Evolutionary conservation across 2,329 filamentous ascomycete genomes (phyloP).

Genomic region (Cytospora chrysosperma): DNA sequence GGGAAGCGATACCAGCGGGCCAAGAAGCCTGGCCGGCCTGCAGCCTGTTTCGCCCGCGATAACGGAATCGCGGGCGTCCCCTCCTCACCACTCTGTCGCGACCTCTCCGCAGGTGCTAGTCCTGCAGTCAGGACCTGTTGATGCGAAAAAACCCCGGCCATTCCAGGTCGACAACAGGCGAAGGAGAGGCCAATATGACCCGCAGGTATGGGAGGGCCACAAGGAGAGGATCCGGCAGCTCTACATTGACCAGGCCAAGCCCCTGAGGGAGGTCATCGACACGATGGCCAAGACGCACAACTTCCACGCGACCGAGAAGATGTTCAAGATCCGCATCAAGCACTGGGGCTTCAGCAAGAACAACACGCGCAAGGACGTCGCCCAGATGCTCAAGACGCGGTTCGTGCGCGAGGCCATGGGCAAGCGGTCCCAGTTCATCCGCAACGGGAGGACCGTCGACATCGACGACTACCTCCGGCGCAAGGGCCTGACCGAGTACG

Average conservation of each 20-base stretch:
- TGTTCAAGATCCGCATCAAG: background rate
- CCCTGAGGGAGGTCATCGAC: background rate
- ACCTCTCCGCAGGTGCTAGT: background rate
- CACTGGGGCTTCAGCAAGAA: background rate
- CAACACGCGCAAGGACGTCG: background rate
- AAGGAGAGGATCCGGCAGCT: background rate
- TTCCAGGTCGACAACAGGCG: no score
- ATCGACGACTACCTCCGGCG: background rate
- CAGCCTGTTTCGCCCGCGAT: background rate
- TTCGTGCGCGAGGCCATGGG: background rate
- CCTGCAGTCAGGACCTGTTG: no score
- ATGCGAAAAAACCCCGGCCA: background rate
- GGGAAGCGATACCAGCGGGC: background rate
- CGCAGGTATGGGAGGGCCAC: background rate
- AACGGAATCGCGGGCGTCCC: background rate
- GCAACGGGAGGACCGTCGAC: background rate
- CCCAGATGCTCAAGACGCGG: background rate
- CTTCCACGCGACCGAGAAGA: background rate
- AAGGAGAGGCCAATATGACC: background rate
- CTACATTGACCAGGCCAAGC: background rate
- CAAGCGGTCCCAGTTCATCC: background rate
- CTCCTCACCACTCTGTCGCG: background rate
- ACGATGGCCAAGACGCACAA: background rate
- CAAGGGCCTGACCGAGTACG: background rate
- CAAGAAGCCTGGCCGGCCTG: background rate